Evolutionary conservation across 2,329 filamentous ascomycete genomes (phyloP), one percentile per base, ranked within the genome.

Genomic region (Colletotrichum zoysiae): DNA sequence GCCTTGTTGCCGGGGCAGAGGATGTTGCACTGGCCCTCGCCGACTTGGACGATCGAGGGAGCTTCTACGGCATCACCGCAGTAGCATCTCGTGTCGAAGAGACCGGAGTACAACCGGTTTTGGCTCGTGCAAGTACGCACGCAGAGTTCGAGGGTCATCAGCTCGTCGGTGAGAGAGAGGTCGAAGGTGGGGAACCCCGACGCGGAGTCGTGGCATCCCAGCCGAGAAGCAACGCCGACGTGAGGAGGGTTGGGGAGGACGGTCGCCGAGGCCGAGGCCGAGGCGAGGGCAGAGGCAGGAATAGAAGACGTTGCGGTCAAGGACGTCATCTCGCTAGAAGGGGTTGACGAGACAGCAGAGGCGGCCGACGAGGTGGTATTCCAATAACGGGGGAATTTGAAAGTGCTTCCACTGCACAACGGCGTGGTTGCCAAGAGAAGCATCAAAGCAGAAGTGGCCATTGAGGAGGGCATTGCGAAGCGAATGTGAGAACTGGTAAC

Each of bases 1-100:
- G 35, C n/a, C 0, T 73, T 67, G 68, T 85, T 78, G 1, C 84
- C 85, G 0, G 85, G 82, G 67, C 85, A 87, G 0, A 77, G 76
- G 1, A 74, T 74, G 61, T 82, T 75, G 71, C 85, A 86, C 46
- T 60, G 67, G 5, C 20, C 26, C 30, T 73, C 70, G 50, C 18
- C 26, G 30, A 66, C 74, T 26, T 23, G 50, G 5, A 60, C 38
- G 46, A 44, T 50, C 1, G 67, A 33, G 30, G 65, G 73, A 6
- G 61, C 44, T 58, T 73, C 71, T 9, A 70, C 33, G 7, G 65
- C 65, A 14, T 73, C 64, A 23, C 67, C 74, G 51, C 76, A 77
- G 73, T 74, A 75, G 73, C 76, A 77, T 23, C 74, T 70, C 6
- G 23, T 56, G 48, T 35, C 48, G 23, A 57, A 44, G 44, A 60